Evolutionary conservation across 2,329 filamentous ascomycete genomes (phyloP), one percentile per base, ranked within the genome.

Genomic region (Aureobasidium lini): DNA sequence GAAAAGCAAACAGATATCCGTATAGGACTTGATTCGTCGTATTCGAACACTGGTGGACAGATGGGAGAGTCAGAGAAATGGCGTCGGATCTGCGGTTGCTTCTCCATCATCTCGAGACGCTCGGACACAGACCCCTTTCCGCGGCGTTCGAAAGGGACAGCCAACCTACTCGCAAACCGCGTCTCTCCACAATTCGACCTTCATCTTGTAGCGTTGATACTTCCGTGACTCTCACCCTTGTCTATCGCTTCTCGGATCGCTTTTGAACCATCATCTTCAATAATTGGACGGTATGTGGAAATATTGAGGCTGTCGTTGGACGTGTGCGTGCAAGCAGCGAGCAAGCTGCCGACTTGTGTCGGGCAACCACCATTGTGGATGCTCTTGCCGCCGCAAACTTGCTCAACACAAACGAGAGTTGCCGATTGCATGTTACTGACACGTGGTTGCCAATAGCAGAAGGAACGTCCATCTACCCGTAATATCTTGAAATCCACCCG

Each of bases 91-190:
- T 18, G 43, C 54, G 54, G 43, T 44, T 46, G 40, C 43, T 48
- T 57, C 53, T 57, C 53, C 53, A 57, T 57, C 40, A 28, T 39
- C 40, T 23, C 37, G 43, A 31, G 15, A 11, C 53, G 54, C 54
- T 48, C 54, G 43, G 32, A 9, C 39, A 48, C 42, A 57, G 54
- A 57, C 54, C 54, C 54, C 54, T 57, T 57, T 57, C 54, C 54
- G 54, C 54, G 42, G 43, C 42, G 40, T 42, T 37, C 47, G 37
- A 39, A 16, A 23, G 40, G 47, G 29, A n/a, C 48, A 43, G 42
- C 43, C 40, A 43, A 48, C 54, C 53, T 48, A 43, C 32, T 36
- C 47, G 47, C 47, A 36, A 50, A 50, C 47, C 47, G 47, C 32
- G 8, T 29, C 47, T 50, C 54, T 57, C 54, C 54, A 57, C 54